Percentiles rank a stretch among this genome's conserved stretches.
Conservation (phyloP, 345 rosid species). For the Isatis tinctoria region DNA sequence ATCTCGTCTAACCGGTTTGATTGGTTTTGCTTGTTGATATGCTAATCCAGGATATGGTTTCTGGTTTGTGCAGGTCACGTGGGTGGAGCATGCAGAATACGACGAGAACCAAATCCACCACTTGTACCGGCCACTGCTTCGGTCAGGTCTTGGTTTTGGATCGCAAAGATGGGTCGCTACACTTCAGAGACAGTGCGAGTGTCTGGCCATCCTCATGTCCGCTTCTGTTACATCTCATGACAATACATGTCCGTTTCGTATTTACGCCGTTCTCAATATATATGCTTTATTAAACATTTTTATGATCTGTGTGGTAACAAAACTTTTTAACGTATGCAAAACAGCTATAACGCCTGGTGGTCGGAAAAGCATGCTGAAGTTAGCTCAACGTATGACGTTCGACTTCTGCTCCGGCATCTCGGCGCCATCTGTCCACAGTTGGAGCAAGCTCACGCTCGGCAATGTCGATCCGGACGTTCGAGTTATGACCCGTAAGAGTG, state of each 20-base stretch:
- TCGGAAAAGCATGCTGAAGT: conserved; percentile 54
- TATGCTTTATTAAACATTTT: neutral
- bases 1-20: neutral
- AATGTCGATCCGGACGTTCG: conserved; percentile 55
- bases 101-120: conserved; percentile 56
- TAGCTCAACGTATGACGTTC: conserved; percentile 60
- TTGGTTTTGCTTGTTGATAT: neutral
- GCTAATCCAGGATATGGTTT: conserved; percentile 4
- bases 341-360: conserved; percentile 51
- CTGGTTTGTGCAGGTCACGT: conserved; percentile 35
- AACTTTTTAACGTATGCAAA: neutral
- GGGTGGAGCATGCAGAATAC: conserved; percentile 55
- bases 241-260: conserved; percentile 37
- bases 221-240: conserved; percentile 44
- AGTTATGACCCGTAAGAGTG: conserved; percentile 58
- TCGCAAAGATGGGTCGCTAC: conserved; percentile 64
- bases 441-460: conserved; percentile 52
- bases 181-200: conserved; percentile 59
- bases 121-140: conserved; percentile 48
- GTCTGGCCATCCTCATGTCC: conserved; percentile 56
- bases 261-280: neutral
- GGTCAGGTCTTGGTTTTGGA: conserved; percentile 66
- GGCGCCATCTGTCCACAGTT: conserved; percentile 45
- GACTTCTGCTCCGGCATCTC: conserved; percentile 61
- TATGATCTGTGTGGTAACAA: neutral